Conservation (phyloP, 768 basidiomycete genomes). For the Chlorophyllum brunneum region DNA sequence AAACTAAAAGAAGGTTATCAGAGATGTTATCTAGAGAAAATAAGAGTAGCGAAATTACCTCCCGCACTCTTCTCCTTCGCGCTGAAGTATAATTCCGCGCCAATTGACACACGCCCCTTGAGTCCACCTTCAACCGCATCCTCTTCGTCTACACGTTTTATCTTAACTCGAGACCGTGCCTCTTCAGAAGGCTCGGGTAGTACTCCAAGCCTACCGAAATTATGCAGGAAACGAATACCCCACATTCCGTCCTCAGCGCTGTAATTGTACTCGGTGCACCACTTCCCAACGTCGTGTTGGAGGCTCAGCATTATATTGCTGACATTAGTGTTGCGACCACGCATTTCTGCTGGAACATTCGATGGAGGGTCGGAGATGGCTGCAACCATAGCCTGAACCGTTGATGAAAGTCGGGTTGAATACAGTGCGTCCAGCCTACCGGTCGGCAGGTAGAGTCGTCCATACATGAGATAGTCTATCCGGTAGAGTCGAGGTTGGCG, state of each 20-base stretch:
- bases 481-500: constrained; percentile 17
- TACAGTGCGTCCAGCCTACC: constrained; percentile 88
- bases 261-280: constrained; percentile 93
- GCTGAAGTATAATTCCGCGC: constrained; percentile 92
- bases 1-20: constrained; percentile 48
- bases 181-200: constrained; percentile 1
- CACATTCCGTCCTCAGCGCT: constrained; percentile 94
- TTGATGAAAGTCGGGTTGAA: constrained; percentile 74
- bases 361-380: constrained; percentile 81
- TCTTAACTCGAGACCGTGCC: constrained; percentile 25
- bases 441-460: constrained; percentile 85
- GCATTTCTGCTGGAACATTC: constrained; percentile 37
- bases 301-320: constrained; percentile 80
- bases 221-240: constrained; percentile 84
- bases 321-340: constrained; percentile 41
- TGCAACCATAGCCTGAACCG: constrained; percentile 77
- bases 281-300: constrained; percentile 90
- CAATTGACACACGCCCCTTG: constrained; percentile 85
- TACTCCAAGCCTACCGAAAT: constrained; percentile 68
- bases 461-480: constrained; percentile 88
- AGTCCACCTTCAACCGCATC: constrained; percentile 90
- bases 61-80: constrained; percentile 92
- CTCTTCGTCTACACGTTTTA: constrained; percentile 91
- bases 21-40: not conserved
- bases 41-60: constrained; percentile 46